Evolutionary conservation across 306 rosid genomes (phyloP), one percentile per base, ranked within the genome.

Genomic region (Cotoneaster glaucophyllus): DNA sequence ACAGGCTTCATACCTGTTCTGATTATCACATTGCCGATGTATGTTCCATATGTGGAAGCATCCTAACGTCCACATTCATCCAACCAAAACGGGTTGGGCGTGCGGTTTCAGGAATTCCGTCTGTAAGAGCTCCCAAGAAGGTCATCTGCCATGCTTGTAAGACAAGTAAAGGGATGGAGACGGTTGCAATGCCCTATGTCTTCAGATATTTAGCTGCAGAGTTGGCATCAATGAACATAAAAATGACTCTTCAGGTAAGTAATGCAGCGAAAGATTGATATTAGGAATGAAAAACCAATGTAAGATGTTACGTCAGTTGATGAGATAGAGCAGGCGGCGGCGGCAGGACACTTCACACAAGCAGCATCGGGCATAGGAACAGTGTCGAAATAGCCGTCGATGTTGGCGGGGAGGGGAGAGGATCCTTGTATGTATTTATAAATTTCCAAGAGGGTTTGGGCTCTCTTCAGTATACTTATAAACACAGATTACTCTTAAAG

Each of bases 141-240:
- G 93, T 90, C 62, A 73, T 54, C 3, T 95, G 98, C 74, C 87
- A 85, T 69, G 81, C 91, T 78, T 95, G 99, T 78, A 86, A 84
- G 71, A 77, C 97, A 1, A 78, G 97, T 81, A 89, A 80, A 81
- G 99, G 99, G 73, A 92, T 92, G 97, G 99, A 87, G 82, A 89
- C 91, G 4, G 97, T 95, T 4, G 97, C 99, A 18, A 92, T 95
- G 97, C 99, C 99, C 8, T 95, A 81, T 61, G 92, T 95, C 41
- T 95, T 95, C 63, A 85, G 93, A 86, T 95, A 90, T 78, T 82
- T 92, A 79, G 97, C 97, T 32, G 92, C 99, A 25, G 99, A 95
- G 89, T 82, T 92, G 50, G 99, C 98, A 29, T 88, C 99, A 14
- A 95, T 95, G 99, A 95, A 89, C 88, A 92, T 95, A 32, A 92